Base-by-base conservation (phyloP, 2,329 filamentous ascomycete species). In the Aspergillus terreus region DNA sequence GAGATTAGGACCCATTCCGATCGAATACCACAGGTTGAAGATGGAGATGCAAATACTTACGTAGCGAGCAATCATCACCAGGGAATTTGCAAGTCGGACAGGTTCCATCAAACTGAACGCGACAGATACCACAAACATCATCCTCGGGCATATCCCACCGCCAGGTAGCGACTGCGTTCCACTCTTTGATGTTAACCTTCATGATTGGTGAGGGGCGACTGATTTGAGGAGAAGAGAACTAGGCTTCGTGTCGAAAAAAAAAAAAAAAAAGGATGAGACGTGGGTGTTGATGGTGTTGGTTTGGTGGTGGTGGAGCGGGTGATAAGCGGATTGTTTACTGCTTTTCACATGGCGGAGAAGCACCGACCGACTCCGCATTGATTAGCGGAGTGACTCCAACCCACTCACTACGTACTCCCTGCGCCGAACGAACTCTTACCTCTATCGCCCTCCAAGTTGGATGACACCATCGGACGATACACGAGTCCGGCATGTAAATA, bases 1-100 rank as follows among this genome's bases (percentile, higher is more conserved):
- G 51, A 40, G 35, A 41, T 54, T 25, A 44, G 14, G 23, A 21
- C 48, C 42, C 40, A 3, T 19, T 23, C 11, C 19, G 14, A 17
- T 38, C 35, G 35, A 15, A 15, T 15, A 2, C 11, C 14, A 38
- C 2, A n/a, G 12, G 27, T 11, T 17, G 23, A 33, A 46, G 11
- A 41, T 23, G 6, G 6, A 23, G 23, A 23, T 6, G 19, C 48
- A 38, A 11, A 77, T 86, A 60, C 65, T 71, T 76, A 96, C 92
- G 80, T 53, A 99, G 79, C 53, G 88, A 88, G 74, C 94, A 99
- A 68, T 96, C 92, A 65, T 99, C 94, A 52, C 94, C 94, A 12
- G 94, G 94, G 68, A 91, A 97, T 79, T 95, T 96, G 84, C 94
- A 99, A 50, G 91, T 95, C 44, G 94, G 92, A 77, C 94, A 99